Evolutionary conservation across 1,139 yeast genomes (phyloP).

Genomic region (Zygosaccharomyces pseudobailii): DNA sequence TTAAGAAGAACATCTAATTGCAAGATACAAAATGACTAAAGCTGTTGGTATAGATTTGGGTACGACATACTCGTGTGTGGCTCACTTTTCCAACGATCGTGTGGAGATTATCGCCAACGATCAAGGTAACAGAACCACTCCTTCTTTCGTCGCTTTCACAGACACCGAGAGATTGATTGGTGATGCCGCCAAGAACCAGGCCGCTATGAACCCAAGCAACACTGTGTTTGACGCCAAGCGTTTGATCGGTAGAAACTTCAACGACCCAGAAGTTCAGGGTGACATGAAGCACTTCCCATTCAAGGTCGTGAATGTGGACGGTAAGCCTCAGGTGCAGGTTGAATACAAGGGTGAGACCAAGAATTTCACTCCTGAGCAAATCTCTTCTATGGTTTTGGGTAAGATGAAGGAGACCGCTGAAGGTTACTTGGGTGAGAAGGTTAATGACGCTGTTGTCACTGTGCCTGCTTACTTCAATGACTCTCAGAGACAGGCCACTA

Average conservation of each 20-base stretch:
- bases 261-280: constrained; percentile 87
- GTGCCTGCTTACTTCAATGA: constrained; percentile 99
- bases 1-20: neutral
- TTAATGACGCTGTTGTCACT: constrained; percentile 92
- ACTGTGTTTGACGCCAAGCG: constrained; percentile 99
- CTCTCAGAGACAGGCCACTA: constrained; percentile 98
- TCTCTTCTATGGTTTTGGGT: constrained; percentile 92
- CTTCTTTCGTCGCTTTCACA: constrained; percentile 97
- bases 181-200: constrained; percentile 99
- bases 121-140: constrained; percentile 99
- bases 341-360: constrained; percentile 92
- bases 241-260: constrained; percentile 93
- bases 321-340: constrained; percentile 92
- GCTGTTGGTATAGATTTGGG: constrained; percentile 48
- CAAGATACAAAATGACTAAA: constrained; percentile 26
- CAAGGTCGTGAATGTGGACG: constrained; percentile 81
- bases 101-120: constrained; percentile 97
- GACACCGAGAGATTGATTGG: constrained; percentile 97
- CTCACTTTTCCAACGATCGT: constrained; percentile 82
- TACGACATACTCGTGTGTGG: constrained; percentile 98
- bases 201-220: constrained; percentile 95
- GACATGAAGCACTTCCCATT: constrained; percentile 98
- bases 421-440: constrained; percentile 86
- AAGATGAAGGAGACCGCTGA: constrained; percentile 99
- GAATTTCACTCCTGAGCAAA: constrained; percentile 95